phyloP scores from a whole-genome alignment of 164 flowering plant species.

The Warburgia ugandensis region DNA sequence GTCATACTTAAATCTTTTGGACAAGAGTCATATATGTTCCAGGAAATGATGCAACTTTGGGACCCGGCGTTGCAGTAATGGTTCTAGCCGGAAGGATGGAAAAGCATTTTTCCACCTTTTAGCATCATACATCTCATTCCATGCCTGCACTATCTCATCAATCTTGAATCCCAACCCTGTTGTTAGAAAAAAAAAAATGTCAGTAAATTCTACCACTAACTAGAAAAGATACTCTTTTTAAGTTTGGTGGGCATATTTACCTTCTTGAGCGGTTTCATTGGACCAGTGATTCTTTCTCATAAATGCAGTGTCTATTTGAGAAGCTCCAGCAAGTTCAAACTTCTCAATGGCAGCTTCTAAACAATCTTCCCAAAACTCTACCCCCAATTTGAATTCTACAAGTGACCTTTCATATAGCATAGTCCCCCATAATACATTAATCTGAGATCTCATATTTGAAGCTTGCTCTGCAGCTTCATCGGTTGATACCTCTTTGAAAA shows the following conservation, averaged over 20 bases:
- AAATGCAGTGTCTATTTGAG: constrained; percentile 74
- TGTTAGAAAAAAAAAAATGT: constrained; percentile 12
- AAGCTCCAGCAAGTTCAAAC: constrained; percentile 85
- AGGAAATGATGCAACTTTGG: constrained; percentile 49
- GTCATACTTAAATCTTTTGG: too few species aligned
- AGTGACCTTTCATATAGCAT: constrained; percentile 83
- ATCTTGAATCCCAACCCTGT: constrained; percentile 71
- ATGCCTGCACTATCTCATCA: constrained; percentile 83
- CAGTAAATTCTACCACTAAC: too few species aligned
- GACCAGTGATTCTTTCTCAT: constrained; percentile 83
- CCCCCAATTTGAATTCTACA: constrained; percentile 67
- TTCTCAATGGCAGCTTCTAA: constrained; percentile 69
- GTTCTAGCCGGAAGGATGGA: constrained; percentile 76
- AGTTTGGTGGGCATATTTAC: too few species aligned
- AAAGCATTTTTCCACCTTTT: constrained; percentile 56
- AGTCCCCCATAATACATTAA: constrained; percentile 76
- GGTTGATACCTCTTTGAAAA: constrained; percentile 33
- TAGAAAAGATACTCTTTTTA: too few species aligned
- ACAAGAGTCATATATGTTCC: constrained; percentile 52
- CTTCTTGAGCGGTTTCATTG: constrained; percentile 50
- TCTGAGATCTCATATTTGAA: constrained; percentile 56
- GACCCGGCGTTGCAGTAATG: constrained; percentile 57
- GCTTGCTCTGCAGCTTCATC: constrained; percentile 62
- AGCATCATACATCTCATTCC: constrained; percentile 93
- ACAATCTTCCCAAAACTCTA: constrained; percentile 76